Percentiles rank a stretch among this genome's conserved stretches.
Conservation (phyloP, 2,329 filamentous ascomycete genomes). For the Colletotrichum eleusines region DNA sequence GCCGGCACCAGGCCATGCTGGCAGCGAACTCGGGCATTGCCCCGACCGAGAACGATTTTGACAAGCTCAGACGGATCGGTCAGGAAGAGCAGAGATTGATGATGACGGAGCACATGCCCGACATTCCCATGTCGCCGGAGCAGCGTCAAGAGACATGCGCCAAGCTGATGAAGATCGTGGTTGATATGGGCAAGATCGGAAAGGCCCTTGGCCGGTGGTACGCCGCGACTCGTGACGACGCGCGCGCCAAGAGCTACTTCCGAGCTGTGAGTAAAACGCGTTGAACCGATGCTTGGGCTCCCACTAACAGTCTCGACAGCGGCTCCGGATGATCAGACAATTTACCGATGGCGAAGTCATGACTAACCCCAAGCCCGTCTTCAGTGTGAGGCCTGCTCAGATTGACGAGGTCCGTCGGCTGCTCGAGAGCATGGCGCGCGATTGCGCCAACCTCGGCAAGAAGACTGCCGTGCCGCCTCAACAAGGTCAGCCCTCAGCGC, state of each 20-base stretch:
- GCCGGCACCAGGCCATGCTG: conserved; percentile 42
- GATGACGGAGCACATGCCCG: conserved; percentile 55
- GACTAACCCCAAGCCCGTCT: conserved; percentile 58
- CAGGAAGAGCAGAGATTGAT: conserved; percentile 57
- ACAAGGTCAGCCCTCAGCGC: conserved; percentile 42
- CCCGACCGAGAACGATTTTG: conserved; percentile 33
- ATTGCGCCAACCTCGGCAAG: conserved; percentile 53
- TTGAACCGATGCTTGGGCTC: background rate
- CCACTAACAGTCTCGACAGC: conserved; percentile 58
- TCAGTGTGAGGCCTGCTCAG: conserved; percentile 65
- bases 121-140: conserved; percentile 61
- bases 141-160: conserved; percentile 58
- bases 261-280: conserved; percentile 59
- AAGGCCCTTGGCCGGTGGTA: conserved; percentile 63
- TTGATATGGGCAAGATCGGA: conserved; percentile 59
- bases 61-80: conserved; percentile 52
- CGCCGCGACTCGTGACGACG: conserved; percentile 60
- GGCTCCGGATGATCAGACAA: conserved; percentile 65
- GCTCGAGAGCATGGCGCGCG: conserved; percentile 65
- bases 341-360: conserved; percentile 64
- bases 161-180: conserved; percentile 57
- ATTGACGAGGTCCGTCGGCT: conserved; percentile 62
- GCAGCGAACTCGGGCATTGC: conserved; percentile 19
- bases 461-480: conserved; percentile 39
- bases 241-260: conserved; percentile 64